Evolutionary conservation across 345 rosid genomes (phyloP), one percentile per base, ranked within the genome.

Genomic region (Limnanthes douglasii): DNA sequence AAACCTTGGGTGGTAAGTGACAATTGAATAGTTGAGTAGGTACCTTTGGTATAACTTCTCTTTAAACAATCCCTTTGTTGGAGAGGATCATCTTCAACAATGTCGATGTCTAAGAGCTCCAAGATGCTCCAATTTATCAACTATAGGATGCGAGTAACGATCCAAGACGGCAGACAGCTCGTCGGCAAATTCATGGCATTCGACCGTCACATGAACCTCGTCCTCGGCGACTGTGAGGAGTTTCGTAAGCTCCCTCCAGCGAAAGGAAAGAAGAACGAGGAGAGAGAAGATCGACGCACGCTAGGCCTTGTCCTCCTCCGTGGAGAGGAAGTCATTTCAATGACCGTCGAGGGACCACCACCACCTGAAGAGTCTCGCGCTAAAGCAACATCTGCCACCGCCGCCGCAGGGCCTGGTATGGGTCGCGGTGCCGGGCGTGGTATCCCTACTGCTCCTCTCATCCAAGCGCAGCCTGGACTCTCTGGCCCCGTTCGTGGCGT

Each of bases 401-500:
- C 92, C 3, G 32, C 57, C 10, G 23, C 78, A 11, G 92, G 92
- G 2, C 75, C 92, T 0, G 85, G 92, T 3, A 43, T 75, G 14
- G 92, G 85, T 5, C 92, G 92, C 9, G 81, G 81, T n/a, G 85
- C 92, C 8, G 92, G 92, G 0, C 80, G 92, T 2, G 92, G 92
- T 8, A 57, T 79, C 21, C 75, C 92, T 2, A 52, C 81, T 3
- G 81, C 75, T 12, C 92, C 85, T 3, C 76, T 70, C 26, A 42
- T 71, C 35, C 92, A 79, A 30, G 85, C 92, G 0, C 92, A 79
- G 64, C 85, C 92, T 4, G 92, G 92, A 4, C 75, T 79, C 11
- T 60, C 85, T 3, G 92, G 92, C 0, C 92, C 92, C 1, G 75
- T 79, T 18, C 70, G 92, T 0, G 92, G 92, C 0, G 73, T 79